A percentile compares a stretch with the other conserved stretches of the same genome.
Evolutionary conservation across 805 yeast genomes (phyloP).

Genomic region (Candida parachauliodes): DNA sequence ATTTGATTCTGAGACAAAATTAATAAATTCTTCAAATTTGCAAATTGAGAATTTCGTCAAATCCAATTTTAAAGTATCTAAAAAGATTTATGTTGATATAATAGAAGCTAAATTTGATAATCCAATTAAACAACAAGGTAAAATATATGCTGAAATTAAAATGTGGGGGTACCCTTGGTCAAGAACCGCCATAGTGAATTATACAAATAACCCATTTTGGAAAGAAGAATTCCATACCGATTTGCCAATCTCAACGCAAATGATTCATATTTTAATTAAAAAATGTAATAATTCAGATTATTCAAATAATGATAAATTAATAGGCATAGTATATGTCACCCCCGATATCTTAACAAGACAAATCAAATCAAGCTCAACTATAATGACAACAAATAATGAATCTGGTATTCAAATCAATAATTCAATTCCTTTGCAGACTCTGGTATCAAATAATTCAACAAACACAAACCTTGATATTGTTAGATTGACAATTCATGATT

Average conservation of each 20-base stretch:
- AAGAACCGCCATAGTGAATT: slow-evolving; percentile 62
- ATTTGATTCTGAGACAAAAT: slow-evolving; percentile 10
- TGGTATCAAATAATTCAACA: slow-evolving; percentile 1
- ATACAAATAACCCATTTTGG: slow-evolving; percentile 66
- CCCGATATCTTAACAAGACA: slow-evolving; percentile 46
- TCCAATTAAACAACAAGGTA: slow-evolving; percentile 10
- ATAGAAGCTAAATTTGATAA: slow-evolving; percentile 58
- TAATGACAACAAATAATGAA: slow-evolving; percentile 23
- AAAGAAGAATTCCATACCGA: slow-evolving; percentile 70
- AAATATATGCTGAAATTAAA: slow-evolving; percentile 64
- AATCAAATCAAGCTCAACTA: slow-evolving; percentile 23
- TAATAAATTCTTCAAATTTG: slow-evolving; percentile 6
- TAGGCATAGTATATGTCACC: slow-evolving; percentile 54
- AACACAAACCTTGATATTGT: slow-evolving; percentile 28
- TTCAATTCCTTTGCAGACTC: slow-evolving; percentile 6
- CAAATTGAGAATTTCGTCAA: slow-evolving; percentile 16
- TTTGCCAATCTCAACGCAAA: slow-evolving; percentile 52
- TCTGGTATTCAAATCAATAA: slow-evolving; percentile 3
- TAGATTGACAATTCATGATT: slow-evolving; percentile 44
- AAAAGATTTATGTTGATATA: slow-evolving; percentile 52
- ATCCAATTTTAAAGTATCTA: slow-evolving; percentile 50
- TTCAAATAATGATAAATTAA: slow-evolving; percentile 33
- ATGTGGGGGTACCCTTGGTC: slow-evolving; percentile 78
- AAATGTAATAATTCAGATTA: slow-evolving; percentile 23
- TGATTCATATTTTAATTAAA: slow-evolving; percentile 48